phyloP scores from a whole-genome alignment of 306 rosid genomes.

The Sphenostylis stenocarpa region DNA sequence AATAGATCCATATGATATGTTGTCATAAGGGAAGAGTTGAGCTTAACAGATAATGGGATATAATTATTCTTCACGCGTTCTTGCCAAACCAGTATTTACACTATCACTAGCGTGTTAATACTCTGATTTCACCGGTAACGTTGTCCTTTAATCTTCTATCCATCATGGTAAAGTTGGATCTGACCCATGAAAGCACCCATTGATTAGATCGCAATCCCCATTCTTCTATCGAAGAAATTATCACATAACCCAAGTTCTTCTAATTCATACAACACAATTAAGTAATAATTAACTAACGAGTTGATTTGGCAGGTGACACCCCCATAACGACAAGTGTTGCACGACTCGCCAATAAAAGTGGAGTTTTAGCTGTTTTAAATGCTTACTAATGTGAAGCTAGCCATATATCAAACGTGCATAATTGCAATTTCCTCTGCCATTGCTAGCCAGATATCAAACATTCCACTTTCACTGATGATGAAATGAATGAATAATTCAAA shows the following conservation, averaged over 20 bases:
- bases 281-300: not conserved
- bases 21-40: not conserved
- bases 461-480: not conserved
- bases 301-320: not conserved
- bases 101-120: not conserved
- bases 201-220: not conserved
- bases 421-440: not conserved
- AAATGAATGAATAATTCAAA: too few species aligned
- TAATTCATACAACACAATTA: not conserved
- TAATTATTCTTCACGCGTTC: not conserved
- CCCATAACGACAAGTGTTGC: too few species aligned
- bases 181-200: not conserved
- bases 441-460: not conserved
- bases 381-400: too few species aligned
- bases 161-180: not conserved
- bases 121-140: not conserved
- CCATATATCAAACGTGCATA: too few species aligned
- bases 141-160: not conserved
- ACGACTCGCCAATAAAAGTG: too few species aligned
- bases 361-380: too few species aligned
- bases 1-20: not conserved
- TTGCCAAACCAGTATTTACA: not conserved
- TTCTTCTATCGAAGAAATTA: too few species aligned
- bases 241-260: not conserved
- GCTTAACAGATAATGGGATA: not conserved